Evolutionary conservation across 2,329 filamentous ascomycete species (phyloP).

Genomic region (Aureobasidium mangrovei): DNA sequence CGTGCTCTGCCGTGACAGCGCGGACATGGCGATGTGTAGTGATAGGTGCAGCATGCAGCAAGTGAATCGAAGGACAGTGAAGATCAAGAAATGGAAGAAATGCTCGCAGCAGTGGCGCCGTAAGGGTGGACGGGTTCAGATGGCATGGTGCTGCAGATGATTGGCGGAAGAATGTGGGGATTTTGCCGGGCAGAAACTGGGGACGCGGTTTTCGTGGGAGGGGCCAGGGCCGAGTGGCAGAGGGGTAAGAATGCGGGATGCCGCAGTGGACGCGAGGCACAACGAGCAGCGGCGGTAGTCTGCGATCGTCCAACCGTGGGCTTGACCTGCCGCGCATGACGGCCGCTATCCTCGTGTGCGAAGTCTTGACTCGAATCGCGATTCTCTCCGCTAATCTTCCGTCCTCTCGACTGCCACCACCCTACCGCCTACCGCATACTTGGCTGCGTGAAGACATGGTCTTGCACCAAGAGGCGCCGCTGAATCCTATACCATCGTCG

Average conservation of each 20-base stretch:
- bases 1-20: too few species aligned
- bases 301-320: background rate
- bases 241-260: constrained; percentile 9
- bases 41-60: too few species aligned
- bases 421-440: background rate
- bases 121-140: too few species aligned
- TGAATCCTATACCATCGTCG: background rate
- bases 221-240: background rate
- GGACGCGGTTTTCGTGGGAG: background rate
- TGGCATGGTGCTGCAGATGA: background rate
- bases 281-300: too few species aligned
- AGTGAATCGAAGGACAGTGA: too few species aligned
- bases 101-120: too few species aligned
- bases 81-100: too few species aligned
- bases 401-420: constrained; percentile 5
- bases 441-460: constrained; percentile 4
- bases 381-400: constrained; percentile 13
- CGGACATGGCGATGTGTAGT: too few species aligned
- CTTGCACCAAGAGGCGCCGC: background rate
- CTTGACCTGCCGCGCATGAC: constrained; percentile 1
- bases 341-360: constrained; percentile 1
- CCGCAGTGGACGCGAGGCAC: background rate
- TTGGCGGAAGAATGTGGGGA: constrained; percentile 11
- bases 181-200: background rate
- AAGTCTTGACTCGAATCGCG: background rate